Conservation (phyloP, 2,329 filamentous ascomycete genomes). For the Chalara sp. region DNA sequence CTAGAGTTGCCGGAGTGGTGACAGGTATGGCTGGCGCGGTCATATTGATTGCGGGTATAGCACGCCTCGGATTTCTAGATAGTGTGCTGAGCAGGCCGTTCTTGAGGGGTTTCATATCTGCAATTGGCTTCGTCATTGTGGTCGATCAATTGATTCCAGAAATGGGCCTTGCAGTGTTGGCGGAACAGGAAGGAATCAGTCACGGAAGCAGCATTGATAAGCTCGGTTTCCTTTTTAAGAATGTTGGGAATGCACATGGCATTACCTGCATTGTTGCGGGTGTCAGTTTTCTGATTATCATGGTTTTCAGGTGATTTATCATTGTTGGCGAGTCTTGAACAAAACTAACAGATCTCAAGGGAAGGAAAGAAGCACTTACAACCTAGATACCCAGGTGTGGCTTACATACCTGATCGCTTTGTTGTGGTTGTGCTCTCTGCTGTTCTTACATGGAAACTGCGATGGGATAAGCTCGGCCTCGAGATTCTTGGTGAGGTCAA, state of each 20-base stretch:
- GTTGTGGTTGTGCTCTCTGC: constrained; percentile 81
- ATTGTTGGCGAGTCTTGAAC: background rate
- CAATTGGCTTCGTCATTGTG: constrained; percentile 92
- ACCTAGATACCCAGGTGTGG: constrained; percentile 69
- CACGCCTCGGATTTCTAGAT: constrained; percentile 84
- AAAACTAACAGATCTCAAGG: constrained; percentile 36
- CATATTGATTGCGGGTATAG: constrained; percentile 80
- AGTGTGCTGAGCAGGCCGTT: constrained; percentile 92
- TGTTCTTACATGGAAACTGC: constrained; percentile 66
- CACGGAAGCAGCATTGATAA: constrained; percentile 88
- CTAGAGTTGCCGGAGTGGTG: constrained; percentile 79
- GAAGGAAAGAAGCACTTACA: constrained; percentile 77
- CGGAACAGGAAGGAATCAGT: constrained; percentile 56
- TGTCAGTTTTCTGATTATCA: constrained; percentile 78
- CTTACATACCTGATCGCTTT: constrained; percentile 89
- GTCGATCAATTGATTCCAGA: constrained; percentile 93
- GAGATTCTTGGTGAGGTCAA: constrained; percentile 79
- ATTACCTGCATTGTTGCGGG: constrained; percentile 73
- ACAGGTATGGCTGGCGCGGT: constrained; percentile 82
- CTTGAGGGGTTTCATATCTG: constrained; percentile 90
- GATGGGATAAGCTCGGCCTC: constrained; percentile 75
- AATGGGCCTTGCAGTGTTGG: constrained; percentile 64
- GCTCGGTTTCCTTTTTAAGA: constrained; percentile 67
- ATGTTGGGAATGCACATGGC: constrained; percentile 59
- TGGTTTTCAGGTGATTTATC: constrained; percentile 67